These are phyloP conservation scores for Agaricus subrufescens DNA, from an alignment of 768 basidiomycete species.

Conservation along the genomic window DNA sequence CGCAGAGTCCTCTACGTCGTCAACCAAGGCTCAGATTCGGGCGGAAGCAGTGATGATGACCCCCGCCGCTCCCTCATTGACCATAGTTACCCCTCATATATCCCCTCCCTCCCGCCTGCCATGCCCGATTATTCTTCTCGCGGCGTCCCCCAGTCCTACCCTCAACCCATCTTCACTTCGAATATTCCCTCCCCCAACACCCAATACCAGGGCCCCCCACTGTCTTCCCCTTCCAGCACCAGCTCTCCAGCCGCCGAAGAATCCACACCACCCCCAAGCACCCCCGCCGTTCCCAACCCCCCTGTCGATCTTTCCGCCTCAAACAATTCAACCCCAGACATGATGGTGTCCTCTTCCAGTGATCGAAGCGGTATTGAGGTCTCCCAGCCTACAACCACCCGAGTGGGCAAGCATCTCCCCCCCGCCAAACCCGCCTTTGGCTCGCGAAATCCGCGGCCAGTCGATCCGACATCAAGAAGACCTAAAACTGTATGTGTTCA, in stretches of 20 bases:
- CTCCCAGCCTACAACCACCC: conserved; percentile 17
- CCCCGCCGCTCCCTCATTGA: conserved; percentile 9
- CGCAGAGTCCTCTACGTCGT: conserved; percentile 51
- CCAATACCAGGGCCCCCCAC: conserved; percentile 40
- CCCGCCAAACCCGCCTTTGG: conserved; percentile 29
- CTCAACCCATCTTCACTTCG: conserved; percentile 22
- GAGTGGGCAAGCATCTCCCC: conserved; percentile 29
- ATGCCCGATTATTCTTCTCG: conserved; percentile 9
- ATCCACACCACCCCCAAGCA: conserved; percentile 68
- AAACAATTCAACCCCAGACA: conserved; percentile 1
- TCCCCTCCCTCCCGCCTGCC: conserved; percentile 12
- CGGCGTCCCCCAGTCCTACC: conserved; percentile 15
- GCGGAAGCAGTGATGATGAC: conserved; percentile 25
- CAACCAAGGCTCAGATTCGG: conserved; percentile 51
- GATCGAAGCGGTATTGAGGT: conserved; percentile 8
- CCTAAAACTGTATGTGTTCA: conserved; percentile 29
- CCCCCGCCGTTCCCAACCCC: conserved; percentile 48
- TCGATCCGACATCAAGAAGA: conserved; percentile 16
- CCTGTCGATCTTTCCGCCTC: conserved; percentile 3
- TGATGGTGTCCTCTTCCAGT: conserved; percentile 7
- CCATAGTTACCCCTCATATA: conserved; percentile 9
- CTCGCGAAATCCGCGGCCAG: conserved; percentile 18
- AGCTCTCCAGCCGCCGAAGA: conserved; percentile 59
- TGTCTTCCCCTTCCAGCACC: conserved; percentile 67
- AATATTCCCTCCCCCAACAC: conserved; percentile 21